Evolutionary conservation across 2,329 filamentous ascomycete genomes (phyloP).

Genomic region (Akanthomyces muscarius): DNA sequence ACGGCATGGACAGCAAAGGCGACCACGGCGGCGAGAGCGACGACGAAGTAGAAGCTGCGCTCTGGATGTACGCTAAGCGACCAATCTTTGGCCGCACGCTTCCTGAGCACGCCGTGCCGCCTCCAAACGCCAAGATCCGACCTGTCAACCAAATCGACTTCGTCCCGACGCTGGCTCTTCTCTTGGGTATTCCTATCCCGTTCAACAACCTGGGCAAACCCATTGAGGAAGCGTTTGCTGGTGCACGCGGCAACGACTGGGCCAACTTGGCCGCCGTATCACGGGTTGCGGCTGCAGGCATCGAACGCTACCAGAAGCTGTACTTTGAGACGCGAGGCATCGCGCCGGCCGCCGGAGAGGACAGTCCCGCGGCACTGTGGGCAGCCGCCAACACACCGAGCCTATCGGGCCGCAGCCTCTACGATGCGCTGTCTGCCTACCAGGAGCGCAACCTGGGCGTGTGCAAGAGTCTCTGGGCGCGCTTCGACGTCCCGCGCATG

Average conservation of each 20-base stretch:
- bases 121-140: constrained; percentile 69
- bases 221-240: constrained; percentile 89
- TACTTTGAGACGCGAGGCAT: constrained; percentile 73
- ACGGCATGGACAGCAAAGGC: constrained; percentile 96
- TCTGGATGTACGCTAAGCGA: constrained; percentile 98
- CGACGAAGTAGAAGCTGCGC: constrained; percentile 86
- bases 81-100: constrained; percentile 76
- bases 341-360: constrained; percentile 50
- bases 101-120: constrained; percentile 53
- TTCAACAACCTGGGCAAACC: constrained; percentile 93
- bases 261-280: constrained; percentile 73
- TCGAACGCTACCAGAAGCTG: constrained; percentile 80
- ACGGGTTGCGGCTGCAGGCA: constrained; percentile 75
- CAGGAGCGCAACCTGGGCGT: constrained; percentile 73
- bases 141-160: constrained; percentile 86
- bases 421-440: constrained; percentile 64
- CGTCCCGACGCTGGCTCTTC: constrained; percentile 82
- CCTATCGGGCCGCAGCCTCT: constrained; percentile 38
- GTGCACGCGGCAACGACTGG: constrained; percentile 64
- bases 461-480: constrained; percentile 84
- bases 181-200: constrained; percentile 87
- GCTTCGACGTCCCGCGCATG: constrained; percentile 88
- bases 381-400: constrained; percentile 45
- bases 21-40: constrained; percentile 98
- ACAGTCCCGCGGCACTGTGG: constrained; percentile 39